phyloP scores from a whole-genome alignment of 345 rosid species.

The Melaleuca quinquenervia region DNA sequence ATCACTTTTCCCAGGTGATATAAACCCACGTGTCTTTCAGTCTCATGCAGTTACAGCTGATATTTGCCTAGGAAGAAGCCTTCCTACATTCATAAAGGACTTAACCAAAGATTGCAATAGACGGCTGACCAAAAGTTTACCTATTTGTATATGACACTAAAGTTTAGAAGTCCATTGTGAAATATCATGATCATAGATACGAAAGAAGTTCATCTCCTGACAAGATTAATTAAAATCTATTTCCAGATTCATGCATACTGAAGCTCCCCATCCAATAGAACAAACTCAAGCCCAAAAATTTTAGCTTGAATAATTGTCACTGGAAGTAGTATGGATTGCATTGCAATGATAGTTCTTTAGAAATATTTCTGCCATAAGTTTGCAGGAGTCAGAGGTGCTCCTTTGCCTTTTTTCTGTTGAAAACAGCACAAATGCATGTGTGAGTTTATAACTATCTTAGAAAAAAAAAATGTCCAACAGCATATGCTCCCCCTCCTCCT shows the following conservation, averaged over 20 bases:
- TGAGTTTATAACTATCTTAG: background rate
- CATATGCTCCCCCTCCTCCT: background rate
- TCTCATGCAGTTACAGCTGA: background rate
- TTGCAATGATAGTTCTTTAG: background rate
- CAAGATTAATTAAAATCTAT: background rate
- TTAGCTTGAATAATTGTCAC: background rate
- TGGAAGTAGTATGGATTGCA: background rate
- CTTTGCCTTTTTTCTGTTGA: background rate
- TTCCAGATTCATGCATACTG: background rate
- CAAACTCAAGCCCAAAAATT: background rate
- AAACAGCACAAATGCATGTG: background rate
- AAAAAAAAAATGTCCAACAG: background rate
- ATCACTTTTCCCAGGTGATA: background rate
- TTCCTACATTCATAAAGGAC: background rate
- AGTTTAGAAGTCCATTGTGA: background rate
- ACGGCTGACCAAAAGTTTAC: background rate
- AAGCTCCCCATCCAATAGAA: background rate
- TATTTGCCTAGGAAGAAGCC: background rate
- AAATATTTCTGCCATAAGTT: background rate
- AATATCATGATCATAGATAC: background rate
- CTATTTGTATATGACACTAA: background rate
- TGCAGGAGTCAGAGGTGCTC: background rate
- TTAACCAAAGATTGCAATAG: background rate
- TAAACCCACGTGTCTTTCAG: background rate
- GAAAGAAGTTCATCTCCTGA: background rate